Percentiles rank a stretch among this genome's conserved stretches.
Evolutionary conservation across 176 grass and related monocot genomes (phyloP).

Genomic region (Oryza punctata): DNA sequence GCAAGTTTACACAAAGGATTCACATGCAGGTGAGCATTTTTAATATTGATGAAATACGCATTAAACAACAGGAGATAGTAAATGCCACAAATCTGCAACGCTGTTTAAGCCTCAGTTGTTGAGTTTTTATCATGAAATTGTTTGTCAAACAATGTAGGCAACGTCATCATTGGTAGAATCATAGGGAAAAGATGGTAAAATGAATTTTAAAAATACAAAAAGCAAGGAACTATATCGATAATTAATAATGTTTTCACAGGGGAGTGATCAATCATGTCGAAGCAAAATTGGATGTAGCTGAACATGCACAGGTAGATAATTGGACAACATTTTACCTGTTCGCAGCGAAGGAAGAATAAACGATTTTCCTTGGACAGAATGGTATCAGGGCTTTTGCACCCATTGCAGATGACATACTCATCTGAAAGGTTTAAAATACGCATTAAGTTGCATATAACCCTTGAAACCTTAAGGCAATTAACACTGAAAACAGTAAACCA

Average conservation of each 20-base stretch:
- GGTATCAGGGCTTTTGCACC: conserved; percentile 85
- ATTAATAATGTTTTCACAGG: neutral
- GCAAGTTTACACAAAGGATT: neutral
- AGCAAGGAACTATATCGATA: neutral
- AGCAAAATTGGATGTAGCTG: neutral
- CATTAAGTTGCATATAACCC: neutral
- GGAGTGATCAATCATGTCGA: neutral
- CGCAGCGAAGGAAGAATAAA: conserved; percentile 79
- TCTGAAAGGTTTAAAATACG: conserved; percentile 42
- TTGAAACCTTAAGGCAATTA: neutral
- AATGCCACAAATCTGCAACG: neutral
- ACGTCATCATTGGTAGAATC: conserved; percentile 41
- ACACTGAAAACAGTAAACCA: neutral
- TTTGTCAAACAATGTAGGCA: conserved; percentile 49
- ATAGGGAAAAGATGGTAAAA: neutral
- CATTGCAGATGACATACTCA: conserved; percentile 89
- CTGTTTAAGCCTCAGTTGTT: conserved; percentile 19
- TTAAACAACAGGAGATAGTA: neutral
- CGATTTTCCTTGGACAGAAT: conserved; percentile 88
- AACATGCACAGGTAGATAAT: neutral
- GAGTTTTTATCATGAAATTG: conserved; percentile 20
- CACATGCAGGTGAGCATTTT: neutral
- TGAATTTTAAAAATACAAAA: neutral
- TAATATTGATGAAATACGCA: neutral
- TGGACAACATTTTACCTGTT: conserved; percentile 60